A percentile compares a stretch with the other conserved stretches of the same genome.
phyloP scores from a whole-genome alignment of 2,329 filamentous ascomycete genomes.

The Colletotrichum spinosum region DNA sequence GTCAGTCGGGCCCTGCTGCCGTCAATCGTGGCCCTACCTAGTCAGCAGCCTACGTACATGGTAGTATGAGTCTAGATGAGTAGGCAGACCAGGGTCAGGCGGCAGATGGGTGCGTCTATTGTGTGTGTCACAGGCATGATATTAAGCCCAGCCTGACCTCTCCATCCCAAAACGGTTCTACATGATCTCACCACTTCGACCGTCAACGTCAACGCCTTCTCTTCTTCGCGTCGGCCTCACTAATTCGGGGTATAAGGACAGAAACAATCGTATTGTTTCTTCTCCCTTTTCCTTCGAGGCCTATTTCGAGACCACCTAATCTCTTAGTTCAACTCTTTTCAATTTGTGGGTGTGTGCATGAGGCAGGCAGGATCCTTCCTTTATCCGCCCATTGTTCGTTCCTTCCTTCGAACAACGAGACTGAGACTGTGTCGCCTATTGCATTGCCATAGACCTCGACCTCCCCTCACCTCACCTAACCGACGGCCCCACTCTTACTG shows the following conservation, averaged over 20 bases:
- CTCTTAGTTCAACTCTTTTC: background rate
- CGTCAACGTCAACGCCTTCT: slow-evolving; percentile 16
- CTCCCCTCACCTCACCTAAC: slow-evolving; percentile 3
- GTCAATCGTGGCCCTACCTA: slow-evolving; percentile 29
- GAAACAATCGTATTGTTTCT: slow-evolving; percentile 36
- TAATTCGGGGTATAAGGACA: slow-evolving; percentile 24
- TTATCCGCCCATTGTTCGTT: slow-evolving; percentile 21
- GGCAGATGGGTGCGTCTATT: slow-evolving; percentile 6
- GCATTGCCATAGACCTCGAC: slow-evolving; percentile 9
- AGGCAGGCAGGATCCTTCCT: slow-evolving; percentile 29
- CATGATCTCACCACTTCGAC: slow-evolving; percentile 25
- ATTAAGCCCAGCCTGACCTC: slow-evolving; percentile 31
- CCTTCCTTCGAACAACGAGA: slow-evolving; percentile 18
- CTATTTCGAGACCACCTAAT: slow-evolving; percentile 33
- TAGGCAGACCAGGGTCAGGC: slow-evolving; percentile 28
- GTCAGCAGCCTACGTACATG: slow-evolving; percentile 6
- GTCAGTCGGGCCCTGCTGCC: slow-evolving; percentile 30
- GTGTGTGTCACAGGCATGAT: slow-evolving; percentile 19
- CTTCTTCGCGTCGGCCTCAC: slow-evolving; percentile 13
- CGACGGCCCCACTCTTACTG: background rate
- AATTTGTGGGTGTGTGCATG: slow-evolving; percentile 22
- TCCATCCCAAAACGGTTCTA: slow-evolving; percentile 14
- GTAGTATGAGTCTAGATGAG: slow-evolving; percentile 17
- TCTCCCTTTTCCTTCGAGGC: slow-evolving; percentile 24
- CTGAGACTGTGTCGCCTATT: slow-evolving; percentile 1